Evolutionary conservation across 352 stramenopile genomes (phyloP), one percentile per base, ranked within the genome.

Genomic region (Globisporangium lucens): DNA sequence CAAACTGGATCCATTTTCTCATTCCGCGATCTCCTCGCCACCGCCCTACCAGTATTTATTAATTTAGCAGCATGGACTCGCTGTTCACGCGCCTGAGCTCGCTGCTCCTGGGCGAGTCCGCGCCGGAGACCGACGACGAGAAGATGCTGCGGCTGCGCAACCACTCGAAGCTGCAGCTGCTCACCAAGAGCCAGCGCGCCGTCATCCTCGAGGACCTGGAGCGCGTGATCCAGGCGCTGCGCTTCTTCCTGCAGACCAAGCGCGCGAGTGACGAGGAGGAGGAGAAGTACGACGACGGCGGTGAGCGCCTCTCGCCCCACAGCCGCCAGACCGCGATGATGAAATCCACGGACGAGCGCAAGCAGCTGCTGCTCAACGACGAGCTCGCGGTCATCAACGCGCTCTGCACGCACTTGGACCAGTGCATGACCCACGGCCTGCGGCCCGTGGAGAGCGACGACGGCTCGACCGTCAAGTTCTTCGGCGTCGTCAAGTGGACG

Each of bases 201-300:
- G 85, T 93, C 60, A 80, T 94, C 38, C 83, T 94, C 55, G 87
- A 94, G 47, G 87, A 94, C 68, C 77, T 94, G 5, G 86, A 94
- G 72, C 78, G 74, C 61, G 80, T 83, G 2, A 76, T 94, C 46
- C 73, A 78, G 27, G 77, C 80, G 9, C 68, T 94, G 38, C 71
- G 77, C 24, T 81, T 86, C 53, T 89, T 85, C 38, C 60, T 89
- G 60, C 65, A 82, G 12, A 67, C 60, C 46, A 91, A 84, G 65
- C 74, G 15, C 33, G 13, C 56, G 13, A 36, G 22, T 13, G 43
- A 65, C 27, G 29, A 59, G 12, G 10, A 61, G 63, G 59, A 75
- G 33, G 22, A 72, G 51, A 43, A 75, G 56, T 29, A 71, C 65
- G 35, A 56, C 51, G 33, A 55, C 29, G 71, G 38, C 61, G 72